Percentiles rank a stretch among this genome's conserved stretches.
Conservation (phyloP, 148 eudicot genomes). For the Dysphania ambrosioides region DNA sequence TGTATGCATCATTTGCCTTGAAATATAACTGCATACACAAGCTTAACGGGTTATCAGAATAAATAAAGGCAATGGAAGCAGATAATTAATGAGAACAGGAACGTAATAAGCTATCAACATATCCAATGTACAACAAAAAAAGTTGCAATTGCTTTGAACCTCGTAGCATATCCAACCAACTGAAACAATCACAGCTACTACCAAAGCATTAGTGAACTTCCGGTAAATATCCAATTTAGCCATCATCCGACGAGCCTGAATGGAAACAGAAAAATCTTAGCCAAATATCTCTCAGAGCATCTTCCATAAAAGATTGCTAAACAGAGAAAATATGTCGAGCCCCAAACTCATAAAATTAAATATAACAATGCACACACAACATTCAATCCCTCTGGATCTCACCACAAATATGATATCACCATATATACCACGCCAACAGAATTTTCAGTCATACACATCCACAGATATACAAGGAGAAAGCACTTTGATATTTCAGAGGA, state of each 20-base stretch:
- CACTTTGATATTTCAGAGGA: background rate
- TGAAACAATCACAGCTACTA: slow-evolving; percentile 78
- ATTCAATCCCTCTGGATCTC: background rate
- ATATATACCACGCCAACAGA: background rate
- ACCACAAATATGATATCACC: too few species aligned
- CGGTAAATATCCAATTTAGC: slow-evolving; percentile 91
- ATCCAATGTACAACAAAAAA: background rate
- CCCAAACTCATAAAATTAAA: background rate
- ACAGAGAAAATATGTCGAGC: background rate
- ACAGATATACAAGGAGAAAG: background rate
- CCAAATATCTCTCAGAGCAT: background rate
- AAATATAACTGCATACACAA: slow-evolving; percentile 65
- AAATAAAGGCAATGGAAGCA: background rate
- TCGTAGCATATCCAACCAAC: slow-evolving; percentile 97
- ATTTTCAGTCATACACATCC: background rate
- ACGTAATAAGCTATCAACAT: background rate
- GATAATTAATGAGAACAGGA: background rate
- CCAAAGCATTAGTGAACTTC: slow-evolving; percentile 97
- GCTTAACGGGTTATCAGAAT: background rate
- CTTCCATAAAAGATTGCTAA: background rate
- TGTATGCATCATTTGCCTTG: slow-evolving; percentile 75
- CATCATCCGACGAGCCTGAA: slow-evolving; percentile 77
- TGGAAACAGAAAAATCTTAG: slow-evolving; percentile 19
- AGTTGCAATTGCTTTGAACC: slow-evolving; percentile 38
- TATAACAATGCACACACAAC: background rate